A percentile compares a stretch with the other conserved stretches of the same genome.
Evolutionary conservation across 1,139 yeast species (phyloP).

Genomic region (Casaregolazyma suthepensis): DNA sequence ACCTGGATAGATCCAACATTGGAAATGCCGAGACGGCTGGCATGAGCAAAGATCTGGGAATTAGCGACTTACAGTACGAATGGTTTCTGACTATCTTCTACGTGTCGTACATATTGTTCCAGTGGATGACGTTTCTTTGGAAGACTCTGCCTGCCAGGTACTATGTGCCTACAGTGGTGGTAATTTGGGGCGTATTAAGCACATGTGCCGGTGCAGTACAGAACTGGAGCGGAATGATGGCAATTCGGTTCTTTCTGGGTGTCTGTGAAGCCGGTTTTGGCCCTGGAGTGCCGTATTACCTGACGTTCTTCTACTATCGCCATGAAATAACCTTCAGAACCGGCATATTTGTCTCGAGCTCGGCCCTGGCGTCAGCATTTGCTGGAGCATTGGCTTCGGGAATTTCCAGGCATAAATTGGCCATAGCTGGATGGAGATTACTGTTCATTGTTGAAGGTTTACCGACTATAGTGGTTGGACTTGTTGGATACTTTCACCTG

Average conservation of each 20-base stretch:
- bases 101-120: slow-evolving; percentile 29
- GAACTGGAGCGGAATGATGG: slow-evolving; percentile 24
- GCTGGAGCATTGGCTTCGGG: slow-evolving; percentile 32
- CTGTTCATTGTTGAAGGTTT: slow-evolving; percentile 39
- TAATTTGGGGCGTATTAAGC: slow-evolving; percentile 27
- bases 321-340: slow-evolving; percentile 41
- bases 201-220: slow-evolving; percentile 22
- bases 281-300: slow-evolving; percentile 30
- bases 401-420: slow-evolving; percentile 30
- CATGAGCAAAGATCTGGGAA: slow-evolving; percentile 42
- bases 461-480: slow-evolving; percentile 32
- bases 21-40: slow-evolving; percentile 61
- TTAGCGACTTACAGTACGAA: slow-evolving; percentile 37
- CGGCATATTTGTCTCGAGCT: slow-evolving; percentile 45
- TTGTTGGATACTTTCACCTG: slow-evolving; percentile 30
- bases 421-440: slow-evolving; percentile 32
- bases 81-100: slow-evolving; percentile 26
- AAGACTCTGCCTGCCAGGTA: slow-evolving; percentile 22
- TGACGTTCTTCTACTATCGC: slow-evolving; percentile 28
- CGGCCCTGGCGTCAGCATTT: slow-evolving; percentile 28
- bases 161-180: slow-evolving; percentile 25
- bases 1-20: slow-evolving; percentile 55
- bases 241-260: slow-evolving; percentile 25
- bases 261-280: slow-evolving; percentile 28
- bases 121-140: slow-evolving; percentile 20